Percentiles rank a stretch among this genome's conserved stretches.
Conservation (phyloP, 148 eudicot genomes). For the Dysphania ambrosioides region DNA sequence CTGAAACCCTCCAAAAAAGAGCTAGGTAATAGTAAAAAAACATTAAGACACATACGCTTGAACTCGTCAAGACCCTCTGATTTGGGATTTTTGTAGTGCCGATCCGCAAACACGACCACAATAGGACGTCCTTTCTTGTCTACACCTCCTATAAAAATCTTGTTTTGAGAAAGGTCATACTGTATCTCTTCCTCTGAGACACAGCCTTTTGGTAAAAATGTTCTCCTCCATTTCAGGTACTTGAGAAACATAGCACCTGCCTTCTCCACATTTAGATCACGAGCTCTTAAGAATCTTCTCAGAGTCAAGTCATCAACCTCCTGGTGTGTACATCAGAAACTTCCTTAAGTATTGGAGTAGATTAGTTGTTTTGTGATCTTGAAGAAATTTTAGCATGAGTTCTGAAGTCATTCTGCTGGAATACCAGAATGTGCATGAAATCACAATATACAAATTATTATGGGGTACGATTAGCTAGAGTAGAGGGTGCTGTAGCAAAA, state of each 20-base stretch:
- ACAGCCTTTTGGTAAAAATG: slow-evolving; percentile 55
- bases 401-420: too few species aligned
- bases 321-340: slow-evolving; percentile 29
- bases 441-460: too few species aligned
- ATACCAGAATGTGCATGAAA: too few species aligned
- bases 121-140: slow-evolving; percentile 67
- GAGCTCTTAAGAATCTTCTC: slow-evolving; percentile 80
- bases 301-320: slow-evolving; percentile 55
- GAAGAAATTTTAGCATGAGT: background rate
- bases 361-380: background rate
- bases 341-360: background rate
- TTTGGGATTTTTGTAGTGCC: slow-evolving; percentile 46
- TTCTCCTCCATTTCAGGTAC: slow-evolving; percentile 59
- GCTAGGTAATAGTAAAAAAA: background rate
- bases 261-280: slow-evolving; percentile 68
- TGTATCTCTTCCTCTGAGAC: slow-evolving; percentile 55
- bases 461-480: background rate
- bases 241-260: slow-evolving; percentile 54
- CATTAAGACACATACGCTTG: slow-evolving; percentile 45
- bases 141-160: slow-evolving; percentile 55
- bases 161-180: slow-evolving; percentile 59
- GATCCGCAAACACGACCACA: slow-evolving; percentile 34
- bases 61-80: slow-evolving; percentile 65
- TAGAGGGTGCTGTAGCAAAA: background rate
- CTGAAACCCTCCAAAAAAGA: background rate